These are phyloP conservation scores for Arthrobotrys megalospora DNA, from an alignment of 2,329 filamentous ascomycete species.

Conservation along the genomic window DNA sequence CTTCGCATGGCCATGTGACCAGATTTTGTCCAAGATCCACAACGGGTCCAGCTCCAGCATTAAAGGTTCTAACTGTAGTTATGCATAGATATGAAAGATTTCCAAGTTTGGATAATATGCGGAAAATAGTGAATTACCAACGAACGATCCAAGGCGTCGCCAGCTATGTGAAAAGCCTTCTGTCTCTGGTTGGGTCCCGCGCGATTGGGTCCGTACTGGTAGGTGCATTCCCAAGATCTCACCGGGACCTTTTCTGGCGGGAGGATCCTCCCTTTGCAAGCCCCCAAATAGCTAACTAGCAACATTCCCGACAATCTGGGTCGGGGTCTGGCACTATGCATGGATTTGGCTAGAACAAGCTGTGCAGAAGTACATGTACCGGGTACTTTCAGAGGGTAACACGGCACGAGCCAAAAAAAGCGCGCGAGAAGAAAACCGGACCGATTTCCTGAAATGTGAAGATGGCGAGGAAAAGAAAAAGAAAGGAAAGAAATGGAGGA, in stretches of 20 bases:
- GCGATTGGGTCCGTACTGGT: conserved; percentile 54
- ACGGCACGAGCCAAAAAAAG: conserved; percentile 50
- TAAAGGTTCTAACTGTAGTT: not conserved
- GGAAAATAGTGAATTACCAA: not conserved
- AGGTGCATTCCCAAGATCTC: conserved; percentile 60
- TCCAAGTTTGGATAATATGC: not conserved
- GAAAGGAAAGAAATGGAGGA: conserved; percentile 10
- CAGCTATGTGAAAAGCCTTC: conserved; percentile 14
- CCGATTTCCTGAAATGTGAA: conserved; percentile 36
- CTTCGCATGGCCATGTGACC: conserved; percentile 23
- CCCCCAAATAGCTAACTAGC: conserved; percentile 47
- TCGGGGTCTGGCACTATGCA: conserved; percentile 56
- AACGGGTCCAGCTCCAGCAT: not conserved
- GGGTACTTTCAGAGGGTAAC: conserved; percentile 53
- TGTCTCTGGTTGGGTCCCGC: conserved; percentile 52
- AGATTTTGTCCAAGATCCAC: conserved; percentile 17
- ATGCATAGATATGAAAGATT: not conserved
- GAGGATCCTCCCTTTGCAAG: conserved; percentile 54
- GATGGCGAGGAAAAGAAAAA: conserved; percentile 3
- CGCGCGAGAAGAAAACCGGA: conserved; percentile 33
- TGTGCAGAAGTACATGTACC: conserved; percentile 36
- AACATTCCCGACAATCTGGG: conserved; percentile 59
- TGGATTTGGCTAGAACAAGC: conserved; percentile 56
- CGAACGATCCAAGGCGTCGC: not conserved
- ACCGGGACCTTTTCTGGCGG: conserved; percentile 57